Conservation (phyloP, 1,284 basidiomycete species). For the Papiliotrema terrestris region DNA sequence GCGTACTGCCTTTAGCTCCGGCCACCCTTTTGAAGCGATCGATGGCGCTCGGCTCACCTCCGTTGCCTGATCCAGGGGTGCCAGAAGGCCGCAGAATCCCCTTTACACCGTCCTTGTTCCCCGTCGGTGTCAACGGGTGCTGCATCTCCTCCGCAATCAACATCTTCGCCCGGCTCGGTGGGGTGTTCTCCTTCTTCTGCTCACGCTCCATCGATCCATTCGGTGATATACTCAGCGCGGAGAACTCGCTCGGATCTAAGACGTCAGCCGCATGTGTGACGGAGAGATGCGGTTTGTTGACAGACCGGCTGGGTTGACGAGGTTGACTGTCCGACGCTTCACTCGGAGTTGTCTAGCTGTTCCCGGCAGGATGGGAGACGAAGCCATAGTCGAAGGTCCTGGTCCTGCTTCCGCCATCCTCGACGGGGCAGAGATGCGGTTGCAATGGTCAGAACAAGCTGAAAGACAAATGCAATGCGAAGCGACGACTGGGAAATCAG, state of each 20-base stretch:
- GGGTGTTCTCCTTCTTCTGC: slow-evolving; percentile 10
- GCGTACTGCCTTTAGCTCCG: slow-evolving; percentile 20
- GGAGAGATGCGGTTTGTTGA: neutral
- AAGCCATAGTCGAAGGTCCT: slow-evolving; percentile 25
- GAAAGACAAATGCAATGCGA: neutral
- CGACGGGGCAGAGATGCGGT: neutral
- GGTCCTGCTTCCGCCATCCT: slow-evolving; percentile 12
- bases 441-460: neutral
- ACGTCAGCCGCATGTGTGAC: slow-evolving; percentile 24
- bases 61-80: slow-evolving; percentile 41
- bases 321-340: slow-evolving; percentile 26
- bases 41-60: slow-evolving; percentile 19
- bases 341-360: slow-evolving; percentile 17
- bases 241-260: slow-evolving; percentile 6
- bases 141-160: slow-evolving; percentile 3
- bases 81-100: slow-evolving; percentile 33
- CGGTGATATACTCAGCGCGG: slow-evolving; percentile 11
- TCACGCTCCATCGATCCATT: slow-evolving; percentile 4
- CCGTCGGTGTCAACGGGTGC: slow-evolving; percentile 12
- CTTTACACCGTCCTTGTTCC: slow-evolving; percentile 16
- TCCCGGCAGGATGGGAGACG: slow-evolving; percentile 23
- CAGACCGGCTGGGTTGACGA: slow-evolving; percentile 37
- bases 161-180: neutral
- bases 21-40: neutral
- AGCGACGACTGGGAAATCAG: neutral